Conservation (phyloP, 306 rosid genomes). For the Vicia faba region DNA sequence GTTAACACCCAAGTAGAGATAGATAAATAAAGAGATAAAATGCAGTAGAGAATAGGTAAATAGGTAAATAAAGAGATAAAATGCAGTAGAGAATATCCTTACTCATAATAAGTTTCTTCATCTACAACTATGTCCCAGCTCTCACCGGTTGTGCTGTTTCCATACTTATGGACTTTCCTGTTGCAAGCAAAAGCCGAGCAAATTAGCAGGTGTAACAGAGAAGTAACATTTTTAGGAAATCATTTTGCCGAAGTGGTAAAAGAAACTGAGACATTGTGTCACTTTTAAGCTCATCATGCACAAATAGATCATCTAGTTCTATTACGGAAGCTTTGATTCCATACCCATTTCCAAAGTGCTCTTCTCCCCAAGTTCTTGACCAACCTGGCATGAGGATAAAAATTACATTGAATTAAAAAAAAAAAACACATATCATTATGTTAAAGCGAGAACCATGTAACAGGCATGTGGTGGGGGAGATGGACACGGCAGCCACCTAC, state of each 20-base stretch:
- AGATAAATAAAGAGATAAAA: not conserved
- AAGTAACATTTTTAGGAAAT: conserved; percentile 4
- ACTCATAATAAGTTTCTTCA: conserved; percentile 94
- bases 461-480: not conserved
- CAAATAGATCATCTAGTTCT: conserved; percentile 31
- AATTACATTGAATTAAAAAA: conserved; percentile 14
- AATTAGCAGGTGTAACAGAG: conserved; percentile 30
- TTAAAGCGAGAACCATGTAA: conserved; percentile 28
- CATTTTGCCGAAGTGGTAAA: conserved; percentile 9
- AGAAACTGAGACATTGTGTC: conserved; percentile 14
- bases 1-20: not conserved
- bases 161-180: conserved; percentile 98
- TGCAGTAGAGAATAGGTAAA: conserved; percentile 8
- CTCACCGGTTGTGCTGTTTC: conserved; percentile 94
- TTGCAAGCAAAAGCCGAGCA: conserved; percentile 30
- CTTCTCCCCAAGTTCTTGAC: conserved; percentile 99
- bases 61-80: not conserved
- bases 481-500: conserved; percentile 9
- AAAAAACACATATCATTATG: conserved; percentile 17
- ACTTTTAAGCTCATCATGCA: conserved; percentile 23
- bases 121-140: conserved; percentile 96
- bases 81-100: conserved; percentile 41
- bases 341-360: conserved; percentile 98
- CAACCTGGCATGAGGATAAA: conserved; percentile 66
- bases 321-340: conserved; percentile 21